phyloP scores from a whole-genome alignment of 2,329 filamentous ascomycete genomes.

The Sporothrix dimorphospora region DNA sequence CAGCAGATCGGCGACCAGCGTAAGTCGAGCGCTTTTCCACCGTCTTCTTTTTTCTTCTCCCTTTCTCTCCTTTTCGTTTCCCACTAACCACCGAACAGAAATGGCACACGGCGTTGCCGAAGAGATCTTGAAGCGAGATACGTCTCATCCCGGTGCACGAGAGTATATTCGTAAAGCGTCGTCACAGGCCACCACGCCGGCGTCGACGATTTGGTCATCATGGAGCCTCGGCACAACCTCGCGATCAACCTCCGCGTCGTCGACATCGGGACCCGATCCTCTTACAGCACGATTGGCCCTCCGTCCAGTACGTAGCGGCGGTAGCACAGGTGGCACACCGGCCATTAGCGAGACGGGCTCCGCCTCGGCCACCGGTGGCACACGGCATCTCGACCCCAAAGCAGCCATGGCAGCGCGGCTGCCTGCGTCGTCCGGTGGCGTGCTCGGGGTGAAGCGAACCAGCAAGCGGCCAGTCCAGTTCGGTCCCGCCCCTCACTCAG shows the following conservation, averaged over 20 bases:
- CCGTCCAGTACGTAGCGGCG: neutral
- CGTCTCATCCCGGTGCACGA: slow-evolving; percentile 20
- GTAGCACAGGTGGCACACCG: neutral
- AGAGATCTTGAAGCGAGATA: slow-evolving; percentile 31
- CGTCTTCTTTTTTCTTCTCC: neutral
- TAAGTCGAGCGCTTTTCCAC: neutral
- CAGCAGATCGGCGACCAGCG: slow-evolving; percentile 27
- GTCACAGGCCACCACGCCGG: slow-evolving; percentile 16
- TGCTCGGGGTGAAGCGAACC: neutral
- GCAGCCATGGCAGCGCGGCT: slow-evolving; percentile 22
- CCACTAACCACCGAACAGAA: slow-evolving; percentile 15
- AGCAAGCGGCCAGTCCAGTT: slow-evolving; percentile 22
- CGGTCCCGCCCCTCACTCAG: neutral
- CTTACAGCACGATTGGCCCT: neutral
- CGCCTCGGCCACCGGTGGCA: neutral
- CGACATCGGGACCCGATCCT: neutral
- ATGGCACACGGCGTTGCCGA: slow-evolving; percentile 28
- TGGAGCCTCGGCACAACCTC: slow-evolving; percentile 44
- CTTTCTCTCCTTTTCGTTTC: neutral
- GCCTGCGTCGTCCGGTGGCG: neutral
- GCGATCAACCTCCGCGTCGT: slow-evolving; percentile 35
- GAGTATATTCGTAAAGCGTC: slow-evolving; percentile 23
- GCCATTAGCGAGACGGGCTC: slow-evolving; percentile 17
- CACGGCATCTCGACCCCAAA: slow-evolving; percentile 18
- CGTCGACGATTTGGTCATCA: slow-evolving; percentile 35